phyloP scores from a whole-genome alignment of 495 filamentous ascomycete genomes.

The Lasiosphaeria hispida region DNA sequence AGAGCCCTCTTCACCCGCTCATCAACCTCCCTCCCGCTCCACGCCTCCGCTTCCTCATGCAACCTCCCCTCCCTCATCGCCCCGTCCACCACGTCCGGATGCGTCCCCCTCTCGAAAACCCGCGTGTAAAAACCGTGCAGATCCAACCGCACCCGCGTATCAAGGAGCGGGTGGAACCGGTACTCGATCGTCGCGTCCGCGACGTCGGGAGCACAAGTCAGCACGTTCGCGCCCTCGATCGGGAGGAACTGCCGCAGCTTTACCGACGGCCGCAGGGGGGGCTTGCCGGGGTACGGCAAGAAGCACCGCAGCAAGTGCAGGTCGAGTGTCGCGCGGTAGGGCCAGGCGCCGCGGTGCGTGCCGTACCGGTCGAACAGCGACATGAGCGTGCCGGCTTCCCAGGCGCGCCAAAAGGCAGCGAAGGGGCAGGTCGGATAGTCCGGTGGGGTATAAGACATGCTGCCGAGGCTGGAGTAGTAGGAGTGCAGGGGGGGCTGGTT shows the following conservation, averaged over 20 bases:
- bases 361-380: constrained; percentile 1
- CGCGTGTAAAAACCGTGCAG: constrained; percentile 2
- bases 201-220: not conserved
- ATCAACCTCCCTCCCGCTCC: too few relatives aligned
- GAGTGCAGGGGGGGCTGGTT: not conserved
- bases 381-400: constrained; percentile 3
- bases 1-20: too few relatives aligned
- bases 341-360: not conserved
- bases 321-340: not conserved
- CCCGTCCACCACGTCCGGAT: too few relatives aligned
- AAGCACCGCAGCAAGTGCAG: not conserved
- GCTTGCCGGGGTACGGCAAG: not conserved
- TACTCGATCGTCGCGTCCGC: constrained; percentile 1
- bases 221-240: constrained; percentile 4
- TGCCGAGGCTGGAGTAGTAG: not conserved
- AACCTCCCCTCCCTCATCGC: too few relatives aligned
- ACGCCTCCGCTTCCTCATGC: too few relatives aligned
- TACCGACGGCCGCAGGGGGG: not conserved
- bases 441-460: not conserved
- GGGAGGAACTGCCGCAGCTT: constrained; percentile 6
- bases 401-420: not conserved
- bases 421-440: constrained; percentile 3
- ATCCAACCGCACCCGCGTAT: not conserved
- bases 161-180: not conserved
- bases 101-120: not conserved